Base-by-base conservation (phyloP, 495 filamentous ascomycete species). In the Annulohypoxylon nitens region DNA sequence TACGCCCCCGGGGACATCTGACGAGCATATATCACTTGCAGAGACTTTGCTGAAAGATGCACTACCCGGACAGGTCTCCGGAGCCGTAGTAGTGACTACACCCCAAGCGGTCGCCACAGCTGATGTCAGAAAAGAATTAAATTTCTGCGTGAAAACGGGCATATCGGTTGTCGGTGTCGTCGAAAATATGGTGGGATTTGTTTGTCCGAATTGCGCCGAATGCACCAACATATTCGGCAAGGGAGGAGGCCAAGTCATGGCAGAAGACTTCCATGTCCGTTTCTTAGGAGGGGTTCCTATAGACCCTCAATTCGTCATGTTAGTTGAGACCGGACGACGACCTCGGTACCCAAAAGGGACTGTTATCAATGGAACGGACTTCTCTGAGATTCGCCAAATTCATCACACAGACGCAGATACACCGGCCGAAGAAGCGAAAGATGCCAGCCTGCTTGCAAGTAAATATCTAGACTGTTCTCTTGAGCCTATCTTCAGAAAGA, bases 121-220 rank as follows among this genome's bases (percentile, higher is more conserved):
- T 3, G 96, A 99, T 79, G 96, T 99, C 45, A 89, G 92, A 76
- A 99, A 98, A 81, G 97, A 98, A 78, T 87, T 98, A 50, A 98
- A 97, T 77, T 98, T 99, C 76, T 99, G 96, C 80, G 84, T 83
- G 25, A 98, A 98, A 84, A 94, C 92, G 6, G 89, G 89, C 18
- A 89, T 99, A 45, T 83, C 88, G 11, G 89, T 97, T 18, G 84
- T 98, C 36, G 96, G 96, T 0, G 94, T 99, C 2, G 86, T 99
- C 41, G 96, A 99, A 84, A 99, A 99, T 81, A 98, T 99, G 97
- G 91, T 91, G 26, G 96, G 96, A 1, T 99, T 95, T 81, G 92
- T 97, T 62, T 99, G 96, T 81, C 95, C 95, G 37, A 93, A 94
- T 77, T 99, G 96, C 82, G 92, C 91, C 71, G 93, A 97, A 80